Base-by-base conservation (phyloP, 345 rosid species). In the Eucalyptus dawsonii region DNA sequence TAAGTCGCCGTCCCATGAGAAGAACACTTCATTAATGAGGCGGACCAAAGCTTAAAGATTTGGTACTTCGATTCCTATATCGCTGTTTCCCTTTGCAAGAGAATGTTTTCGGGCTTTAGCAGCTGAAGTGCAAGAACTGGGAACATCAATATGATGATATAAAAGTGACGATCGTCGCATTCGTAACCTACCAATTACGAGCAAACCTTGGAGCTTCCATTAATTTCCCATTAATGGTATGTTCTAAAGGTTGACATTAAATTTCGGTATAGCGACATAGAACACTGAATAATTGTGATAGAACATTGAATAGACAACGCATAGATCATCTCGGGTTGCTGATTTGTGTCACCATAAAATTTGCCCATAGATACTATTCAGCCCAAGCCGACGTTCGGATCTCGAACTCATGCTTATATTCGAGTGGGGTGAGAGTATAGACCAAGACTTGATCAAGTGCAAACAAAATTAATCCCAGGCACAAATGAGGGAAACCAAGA, bases 141-240 rank as follows among this genome's bases (percentile, higher is more conserved):
- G 25, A 34, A 34, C 42, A 16, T 34, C 37, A 17, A 69, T 16
- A 69, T 14, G 44, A 69, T 16, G 2, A 31, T 16, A 31, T 31
- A 4, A 67, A 67, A 67, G 80, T 31, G 42, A 16, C 11, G 1
- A 67, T 16, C 0, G 0, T 9, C 2, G 5, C 2, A 34, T 34
- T 17, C 37, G 4, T 69, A 31, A 69, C 42, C 42, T 34, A 16
- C 44, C 80, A 69, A 31, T 67, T 16, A 67, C 5, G 2, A 4
- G 40, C 76, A 29, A 65, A 65, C 72, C 69, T 29, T n/a, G 0
- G 5, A 31, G 11, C 11, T 65, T 65, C 76, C 21, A 15, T 65
- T 53, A 53, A 53, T 53, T 53, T 53, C 58, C 58, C 58, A n/a
- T 29, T 53, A 21, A n/a, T 65, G 37, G 17, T 15, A n/a, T n/a